Percentiles rank a stretch among this genome's conserved stretches.
Conservation (phyloP, 1,139 yeast genomes). For the Nakaseomyces uthaithaninus region DNA sequence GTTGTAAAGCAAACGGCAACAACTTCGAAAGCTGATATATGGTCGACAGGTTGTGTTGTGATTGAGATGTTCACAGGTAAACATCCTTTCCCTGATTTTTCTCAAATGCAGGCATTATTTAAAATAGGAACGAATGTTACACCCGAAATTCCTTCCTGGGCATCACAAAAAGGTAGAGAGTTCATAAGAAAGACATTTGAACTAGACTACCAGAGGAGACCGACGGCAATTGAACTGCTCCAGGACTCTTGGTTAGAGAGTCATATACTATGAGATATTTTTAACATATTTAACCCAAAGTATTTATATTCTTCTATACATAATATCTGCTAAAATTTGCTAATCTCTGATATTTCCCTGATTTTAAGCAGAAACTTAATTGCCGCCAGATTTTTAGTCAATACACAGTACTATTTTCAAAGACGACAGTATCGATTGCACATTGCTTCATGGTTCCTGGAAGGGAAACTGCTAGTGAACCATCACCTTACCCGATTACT, state of each 20-base stretch:
- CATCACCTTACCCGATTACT: too few relatives aligned
- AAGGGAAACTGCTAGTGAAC: too few relatives aligned
- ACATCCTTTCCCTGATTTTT: slow-evolving; percentile 88
- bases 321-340: not conserved
- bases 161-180: slow-evolving; percentile 59
- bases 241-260: slow-evolving; percentile 39
- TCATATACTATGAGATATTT: slow-evolving; percentile 12
- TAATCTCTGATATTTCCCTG: too few relatives aligned
- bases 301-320: not conserved
- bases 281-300: too few relatives aligned
- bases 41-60: slow-evolving; percentile 90
- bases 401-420: too few relatives aligned
- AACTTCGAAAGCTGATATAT: slow-evolving; percentile 84
- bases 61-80: slow-evolving; percentile 93
- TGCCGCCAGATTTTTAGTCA: too few relatives aligned
- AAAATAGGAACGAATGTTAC: slow-evolving; percentile 74
- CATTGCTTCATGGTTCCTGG: too few relatives aligned
- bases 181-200: slow-evolving; percentile 65
- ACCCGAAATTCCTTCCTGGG: slow-evolving; percentile 75
- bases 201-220: slow-evolving; percentile 62
- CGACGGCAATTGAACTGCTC: slow-evolving; percentile 63
- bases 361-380: too few relatives aligned
- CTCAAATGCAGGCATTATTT: slow-evolving; percentile 94
- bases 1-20: slow-evolving; percentile 87
- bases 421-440: too few relatives aligned